Percentiles rank a stretch among this genome's conserved stretches.
Evolutionary conservation across 2,329 filamentous ascomycete species (phyloP).

Genomic region (Fusarium caatingaense): DNA sequence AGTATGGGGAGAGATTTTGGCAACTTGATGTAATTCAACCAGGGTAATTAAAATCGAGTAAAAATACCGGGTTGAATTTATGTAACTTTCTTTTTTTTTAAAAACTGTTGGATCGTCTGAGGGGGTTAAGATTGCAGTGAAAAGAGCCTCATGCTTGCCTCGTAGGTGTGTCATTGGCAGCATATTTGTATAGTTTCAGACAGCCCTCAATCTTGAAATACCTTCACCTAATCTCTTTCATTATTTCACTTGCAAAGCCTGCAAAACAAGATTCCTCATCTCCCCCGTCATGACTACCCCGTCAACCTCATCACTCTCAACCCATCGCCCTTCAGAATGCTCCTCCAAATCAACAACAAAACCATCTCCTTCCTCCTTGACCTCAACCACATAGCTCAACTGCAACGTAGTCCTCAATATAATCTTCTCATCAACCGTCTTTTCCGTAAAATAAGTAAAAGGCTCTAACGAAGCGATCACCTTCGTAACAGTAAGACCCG

Average conservation of each 20-base stretch:
- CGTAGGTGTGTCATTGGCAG: too few relatives aligned
- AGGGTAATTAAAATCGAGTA: too few relatives aligned
- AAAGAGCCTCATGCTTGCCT: too few relatives aligned
- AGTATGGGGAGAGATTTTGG: too few relatives aligned
- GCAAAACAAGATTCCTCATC: neutral
- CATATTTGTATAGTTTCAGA: too few relatives aligned
- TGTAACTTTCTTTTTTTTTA: too few relatives aligned
- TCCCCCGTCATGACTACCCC: neutral
- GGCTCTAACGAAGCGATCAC: neutral
- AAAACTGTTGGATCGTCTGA: too few relatives aligned
- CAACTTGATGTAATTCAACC: too few relatives aligned
- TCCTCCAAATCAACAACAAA: neutral
- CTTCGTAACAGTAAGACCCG: neutral
- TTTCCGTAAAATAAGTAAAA: neutral
- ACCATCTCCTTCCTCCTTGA: neutral
- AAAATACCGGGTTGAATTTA: too few relatives aligned
- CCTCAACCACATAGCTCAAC: neutral
- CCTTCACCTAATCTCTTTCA: too few relatives aligned
- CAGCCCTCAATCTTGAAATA: too few relatives aligned
- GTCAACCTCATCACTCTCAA: neutral
- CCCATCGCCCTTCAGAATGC: neutral
- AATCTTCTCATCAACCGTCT: neutral
- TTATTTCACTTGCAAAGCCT: neutral
- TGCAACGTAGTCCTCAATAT: neutral
- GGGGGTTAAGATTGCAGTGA: too few relatives aligned